Conservation (phyloP, 2,329 filamentous ascomycete species). For the Boeremia exigua region DNA sequence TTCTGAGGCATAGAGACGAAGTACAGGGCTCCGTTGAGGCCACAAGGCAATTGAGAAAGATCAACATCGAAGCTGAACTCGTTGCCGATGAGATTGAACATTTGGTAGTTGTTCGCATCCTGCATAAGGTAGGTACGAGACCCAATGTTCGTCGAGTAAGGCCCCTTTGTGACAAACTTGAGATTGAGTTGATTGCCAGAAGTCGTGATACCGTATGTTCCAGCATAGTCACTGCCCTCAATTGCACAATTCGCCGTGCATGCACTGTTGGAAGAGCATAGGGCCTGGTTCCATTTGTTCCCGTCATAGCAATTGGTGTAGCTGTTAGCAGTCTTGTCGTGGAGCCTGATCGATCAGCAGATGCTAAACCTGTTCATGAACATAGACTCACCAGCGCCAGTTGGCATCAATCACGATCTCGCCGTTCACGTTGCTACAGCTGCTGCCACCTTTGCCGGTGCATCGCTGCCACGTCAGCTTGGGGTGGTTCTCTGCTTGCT, state of each 20-base stretch:
- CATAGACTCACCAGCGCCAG: slow-evolving; percentile 47
- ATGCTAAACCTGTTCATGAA: neutral
- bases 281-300: slow-evolving; percentile 48
- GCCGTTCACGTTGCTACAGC: slow-evolving; percentile 43
- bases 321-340: slow-evolving; percentile 42
- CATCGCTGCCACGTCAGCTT: slow-evolving; percentile 47
- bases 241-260: slow-evolving; percentile 46
- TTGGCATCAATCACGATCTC: slow-evolving; percentile 52
- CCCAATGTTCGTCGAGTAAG: slow-evolving; percentile 49
- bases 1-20: slow-evolving; percentile 63
- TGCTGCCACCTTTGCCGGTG: slow-evolving; percentile 41
- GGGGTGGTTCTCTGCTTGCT: slow-evolving; percentile 49
- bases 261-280: slow-evolving; percentile 42
- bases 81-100: slow-evolving; percentile 47
- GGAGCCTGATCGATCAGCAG: slow-evolving; percentile 33
- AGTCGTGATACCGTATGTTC: slow-evolving; percentile 56
- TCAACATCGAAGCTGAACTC: slow-evolving; percentile 50
- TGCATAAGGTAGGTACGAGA: slow-evolving; percentile 47
- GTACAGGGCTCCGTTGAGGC: slow-evolving; percentile 64
- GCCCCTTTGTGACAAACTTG: slow-evolving; percentile 61
- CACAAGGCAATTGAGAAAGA: slow-evolving; percentile 69
- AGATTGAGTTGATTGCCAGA: slow-evolving; percentile 59
- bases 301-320: slow-evolving; percentile 50
- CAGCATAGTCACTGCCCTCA: slow-evolving; percentile 49
- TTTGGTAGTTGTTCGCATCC: slow-evolving; percentile 39